A percentile compares a stretch with the other conserved stretches of the same genome.
phyloP scores from a whole-genome alignment of 331 rosid genomes.

The Cucumis variabilis region DNA sequence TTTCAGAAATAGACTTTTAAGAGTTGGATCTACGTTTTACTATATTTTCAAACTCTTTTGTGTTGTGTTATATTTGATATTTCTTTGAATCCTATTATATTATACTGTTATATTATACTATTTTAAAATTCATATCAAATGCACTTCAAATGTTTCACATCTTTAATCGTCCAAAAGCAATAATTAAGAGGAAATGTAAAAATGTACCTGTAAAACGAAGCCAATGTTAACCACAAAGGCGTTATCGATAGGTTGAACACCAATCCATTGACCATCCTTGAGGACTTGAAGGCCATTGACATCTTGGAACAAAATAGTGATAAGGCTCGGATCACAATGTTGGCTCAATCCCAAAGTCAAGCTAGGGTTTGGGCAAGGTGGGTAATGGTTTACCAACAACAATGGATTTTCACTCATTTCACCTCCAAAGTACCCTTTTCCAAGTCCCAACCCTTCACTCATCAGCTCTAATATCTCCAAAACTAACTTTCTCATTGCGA shows the following conservation, averaged over 20 bases:
- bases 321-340: slow-evolving; percentile 59
- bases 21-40: too few relatives aligned
- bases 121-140: neutral
- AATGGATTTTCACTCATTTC: slow-evolving; percentile 46
- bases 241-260: slow-evolving; percentile 51
- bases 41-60: too few relatives aligned
- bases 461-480: slow-evolving; percentile 38
- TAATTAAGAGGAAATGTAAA: too few relatives aligned
- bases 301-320: slow-evolving; percentile 61
- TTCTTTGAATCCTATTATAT: too few relatives aligned
- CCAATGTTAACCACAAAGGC: slow-evolving; percentile 69
- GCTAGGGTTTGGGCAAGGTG: slow-evolving; percentile 69
- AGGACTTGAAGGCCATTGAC: slow-evolving; percentile 63
- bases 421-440: slow-evolving; percentile 40
- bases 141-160: neutral
- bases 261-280: slow-evolving; percentile 66
- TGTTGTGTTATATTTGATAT: too few relatives aligned
- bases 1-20: too few relatives aligned
- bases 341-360: slow-evolving; percentile 58
- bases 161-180: neutral
- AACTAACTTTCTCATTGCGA: slow-evolving; percentile 35
- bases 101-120: neutral
- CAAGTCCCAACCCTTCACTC: slow-evolving; percentile 40
- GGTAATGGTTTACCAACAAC: slow-evolving; percentile 50
- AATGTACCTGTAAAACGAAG: slow-evolving; percentile 50